Evolutionary conservation across 2,329 filamentous ascomycete genomes (phyloP), one percentile per base, ranked within the genome.

Genomic region (Neonectria faginata): DNA sequence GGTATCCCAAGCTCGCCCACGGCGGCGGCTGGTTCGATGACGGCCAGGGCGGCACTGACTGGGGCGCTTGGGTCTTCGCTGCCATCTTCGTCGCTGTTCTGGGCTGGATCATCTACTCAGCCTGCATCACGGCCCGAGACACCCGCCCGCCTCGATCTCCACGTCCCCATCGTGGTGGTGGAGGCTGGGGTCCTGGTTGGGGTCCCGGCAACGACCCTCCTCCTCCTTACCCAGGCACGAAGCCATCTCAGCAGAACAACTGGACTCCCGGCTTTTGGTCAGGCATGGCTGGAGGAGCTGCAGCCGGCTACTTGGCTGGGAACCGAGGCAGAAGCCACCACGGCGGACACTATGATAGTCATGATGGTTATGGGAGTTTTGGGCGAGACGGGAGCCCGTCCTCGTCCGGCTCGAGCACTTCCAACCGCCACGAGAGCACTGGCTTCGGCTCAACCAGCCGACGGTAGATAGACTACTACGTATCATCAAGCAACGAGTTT

Each of bases 211-310:
- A 87, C 51, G 83, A 86, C 25, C 86, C 87, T 31, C 86, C 87
- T 42, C 86, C 87, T 42, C 79, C 75, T 3, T 79, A 80, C 65
- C 78, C 77, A 1, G 78, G 79, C 9, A 76, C 77, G 1, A 84
- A 85, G 58, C 77, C 77, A 7, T 70, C 67, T 20, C 64, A 64
- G 42, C 64, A 71, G 63, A 78, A 86, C 66, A 82, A 83, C 1
- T 93, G 91, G 90, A 84, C 85, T 54, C 91, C 91, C 5, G 92
- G 92, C 1, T 93, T 94, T 79, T 94, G 91, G 91, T 86, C 82
- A 18, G 91, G 91, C 20, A 79, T 87, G n/a, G 84, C 86, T 0
- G 86, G 86, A 16, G 92, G 91, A 48, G 90, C 89, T 5, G 91
- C 91, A 1, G 91, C 90, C 3, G 89, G 84, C 1, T 93, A 92